Evolutionary conservation across 352 stramenopile genomes (phyloP).

Genomic region (Globisporangium carolinianum): DNA sequence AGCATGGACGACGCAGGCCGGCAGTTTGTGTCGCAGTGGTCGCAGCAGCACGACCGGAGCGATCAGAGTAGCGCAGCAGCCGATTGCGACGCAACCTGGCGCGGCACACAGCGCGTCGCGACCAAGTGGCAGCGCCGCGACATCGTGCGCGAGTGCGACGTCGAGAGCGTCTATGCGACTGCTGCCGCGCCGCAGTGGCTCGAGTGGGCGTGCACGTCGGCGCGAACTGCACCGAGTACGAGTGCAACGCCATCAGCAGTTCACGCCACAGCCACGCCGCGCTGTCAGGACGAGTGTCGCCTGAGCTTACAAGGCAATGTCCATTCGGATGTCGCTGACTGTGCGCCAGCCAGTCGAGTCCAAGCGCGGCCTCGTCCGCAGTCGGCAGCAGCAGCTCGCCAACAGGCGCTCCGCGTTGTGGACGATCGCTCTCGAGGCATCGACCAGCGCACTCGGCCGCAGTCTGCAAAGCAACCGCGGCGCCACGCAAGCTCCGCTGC

Average conservation of each 20-base stretch:
- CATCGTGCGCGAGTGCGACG: constrained; percentile 9
- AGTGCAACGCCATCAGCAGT: constrained; percentile 2
- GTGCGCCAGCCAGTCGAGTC: no score
- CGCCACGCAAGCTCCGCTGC: neutral
- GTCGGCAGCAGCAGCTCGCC: constrained; percentile 18
- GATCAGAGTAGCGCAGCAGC: neutral
- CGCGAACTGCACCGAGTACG: neutral
- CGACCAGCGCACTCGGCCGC: constrained; percentile 2
- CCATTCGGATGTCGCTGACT: neutral
- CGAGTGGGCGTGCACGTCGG: constrained; percentile 1
- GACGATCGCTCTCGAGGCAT: neutral
- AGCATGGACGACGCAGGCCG: constrained; percentile 17
- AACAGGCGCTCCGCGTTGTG: neutral
- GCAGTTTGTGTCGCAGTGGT: constrained; percentile 26
- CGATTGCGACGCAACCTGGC: constrained; percentile 12
- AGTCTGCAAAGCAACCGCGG: constrained; percentile 10
- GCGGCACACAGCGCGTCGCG: constrained; percentile 21
- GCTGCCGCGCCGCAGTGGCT: constrained; percentile 8
- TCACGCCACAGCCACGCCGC: neutral
- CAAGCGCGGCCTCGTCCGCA: constrained; percentile 19
- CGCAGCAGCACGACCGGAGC: constrained; percentile 9
- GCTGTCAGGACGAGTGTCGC: no score
- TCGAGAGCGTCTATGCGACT: constrained; percentile 13
- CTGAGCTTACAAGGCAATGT: constrained; percentile 8
- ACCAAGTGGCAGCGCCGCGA: constrained; percentile 12